Evolutionary conservation across 2,329 filamentous ascomycete genomes (phyloP).

Genomic region (Pseudogymnoascus sp.): DNA sequence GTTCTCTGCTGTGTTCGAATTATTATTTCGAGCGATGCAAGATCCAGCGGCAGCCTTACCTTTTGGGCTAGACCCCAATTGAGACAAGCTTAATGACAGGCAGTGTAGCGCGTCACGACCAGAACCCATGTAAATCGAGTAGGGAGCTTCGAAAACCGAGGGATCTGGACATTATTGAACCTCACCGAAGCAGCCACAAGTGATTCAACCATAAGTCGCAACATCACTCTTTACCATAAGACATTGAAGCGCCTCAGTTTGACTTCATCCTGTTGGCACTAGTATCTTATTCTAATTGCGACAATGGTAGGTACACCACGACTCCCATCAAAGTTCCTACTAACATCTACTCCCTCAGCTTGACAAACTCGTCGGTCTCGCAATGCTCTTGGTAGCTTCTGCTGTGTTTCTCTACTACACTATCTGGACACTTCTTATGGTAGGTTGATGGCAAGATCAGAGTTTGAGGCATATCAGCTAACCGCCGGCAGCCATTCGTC

Average conservation of each 20-base stretch:
- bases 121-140: slow-evolving; percentile 9
- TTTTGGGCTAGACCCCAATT: slow-evolving; percentile 9
- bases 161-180: slow-evolving; percentile 6
- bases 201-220: neutral
- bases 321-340: neutral
- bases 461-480: slow-evolving; percentile 11
- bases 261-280: slow-evolving; percentile 3
- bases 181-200: neutral
- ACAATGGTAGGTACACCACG: slow-evolving; percentile 26
- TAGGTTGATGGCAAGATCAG: slow-evolving; percentile 65
- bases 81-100: slow-evolving; percentile 7
- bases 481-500: slow-evolving; percentile 73
- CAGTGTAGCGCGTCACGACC: slow-evolving; percentile 8
- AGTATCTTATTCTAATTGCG: slow-evolving; percentile 16
- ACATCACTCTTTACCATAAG: neutral
- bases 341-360: slow-evolving; percentile 50
- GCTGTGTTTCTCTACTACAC: slow-evolving; percentile 86
- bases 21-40: slow-evolving; percentile 7
- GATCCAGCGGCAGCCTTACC: slow-evolving; percentile 6
- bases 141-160: slow-evolving; percentile 8
- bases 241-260: slow-evolving; percentile 1
- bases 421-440: slow-evolving; percentile 96
- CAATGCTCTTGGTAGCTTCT: slow-evolving; percentile 68
- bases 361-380: slow-evolving; percentile 75
- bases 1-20: neutral